A percentile compares a stretch with the other conserved stretches of the same genome.
phyloP scores from a whole-genome alignment of 192 early-diverging fungal genomes.

The Chytriomyces confervae region DNA sequence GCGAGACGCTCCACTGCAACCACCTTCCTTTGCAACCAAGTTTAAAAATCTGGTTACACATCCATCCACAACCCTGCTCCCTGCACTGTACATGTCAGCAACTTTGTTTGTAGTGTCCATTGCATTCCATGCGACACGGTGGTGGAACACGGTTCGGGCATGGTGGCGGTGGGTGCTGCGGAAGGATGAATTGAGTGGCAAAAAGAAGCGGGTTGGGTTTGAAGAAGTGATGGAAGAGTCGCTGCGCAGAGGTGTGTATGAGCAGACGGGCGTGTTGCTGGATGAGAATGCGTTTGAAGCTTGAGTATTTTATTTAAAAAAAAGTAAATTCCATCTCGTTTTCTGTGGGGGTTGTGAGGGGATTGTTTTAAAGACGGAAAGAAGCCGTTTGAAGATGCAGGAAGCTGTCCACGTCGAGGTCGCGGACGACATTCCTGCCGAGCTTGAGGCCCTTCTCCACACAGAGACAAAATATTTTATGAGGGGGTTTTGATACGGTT shows the following conservation, averaged over 20 bases:
- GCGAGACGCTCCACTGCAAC: conserved; percentile 2
- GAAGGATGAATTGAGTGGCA: neutral
- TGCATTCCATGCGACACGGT: conserved; percentile 60
- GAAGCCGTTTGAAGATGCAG: no score
- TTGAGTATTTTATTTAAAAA: conserved; percentile 44
- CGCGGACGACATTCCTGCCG: no score
- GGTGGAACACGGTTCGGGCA: conserved; percentile 47
- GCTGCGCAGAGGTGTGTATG: conserved; percentile 69
- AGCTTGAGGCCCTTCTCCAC: no score
- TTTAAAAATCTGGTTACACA: neutral
- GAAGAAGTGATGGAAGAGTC: conserved; percentile 78
- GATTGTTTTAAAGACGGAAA: no score
- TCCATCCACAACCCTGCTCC: conserved; percentile 31
- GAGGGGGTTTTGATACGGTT: no score
- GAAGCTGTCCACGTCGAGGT: no score
- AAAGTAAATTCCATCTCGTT: no score
- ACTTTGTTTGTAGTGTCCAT: conserved; percentile 65
- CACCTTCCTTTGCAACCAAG: conserved; percentile 19
- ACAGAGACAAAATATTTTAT: no score
- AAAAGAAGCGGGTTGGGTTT: conserved; percentile 52
- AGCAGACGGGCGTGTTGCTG: conserved; percentile 78
- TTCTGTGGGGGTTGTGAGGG: no score
- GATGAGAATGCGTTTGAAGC: conserved; percentile 79
- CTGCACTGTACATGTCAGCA: conserved; percentile 60
- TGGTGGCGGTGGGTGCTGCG: conserved; percentile 5